phyloP scores from a whole-genome alignment of 768 basidiomycete genomes.

The Nidularia pulvinata region DNA sequence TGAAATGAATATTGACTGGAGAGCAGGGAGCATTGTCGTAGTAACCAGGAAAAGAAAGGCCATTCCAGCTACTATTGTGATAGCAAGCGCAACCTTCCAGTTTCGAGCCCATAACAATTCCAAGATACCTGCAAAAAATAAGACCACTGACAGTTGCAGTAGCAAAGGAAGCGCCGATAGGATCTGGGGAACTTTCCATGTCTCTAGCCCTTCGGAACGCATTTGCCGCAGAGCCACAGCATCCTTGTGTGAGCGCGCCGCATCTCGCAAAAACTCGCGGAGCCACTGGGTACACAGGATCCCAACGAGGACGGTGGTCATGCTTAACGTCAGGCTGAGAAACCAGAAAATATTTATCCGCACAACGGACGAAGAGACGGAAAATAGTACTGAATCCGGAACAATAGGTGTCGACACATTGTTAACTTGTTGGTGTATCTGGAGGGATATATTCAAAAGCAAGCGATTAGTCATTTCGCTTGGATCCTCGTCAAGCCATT shows the following conservation, averaged over 20 bases:
- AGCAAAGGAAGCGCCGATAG: conserved; percentile 19
- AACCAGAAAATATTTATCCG: conserved; percentile 20
- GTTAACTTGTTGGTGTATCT: neutral
- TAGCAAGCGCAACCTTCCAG: conserved; percentile 9
- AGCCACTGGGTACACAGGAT: conserved; percentile 23
- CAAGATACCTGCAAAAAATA: conserved; percentile 23
- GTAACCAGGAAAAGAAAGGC: conserved; percentile 11
- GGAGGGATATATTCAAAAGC: conserved; percentile 4
- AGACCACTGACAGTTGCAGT: conserved; percentile 18
- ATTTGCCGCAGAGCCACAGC: conserved; percentile 19
- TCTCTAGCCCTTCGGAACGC: conserved; percentile 16
- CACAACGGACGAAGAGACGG: conserved; percentile 7
- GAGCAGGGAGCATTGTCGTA: conserved; percentile 18
- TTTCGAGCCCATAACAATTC: conserved; percentile 17
- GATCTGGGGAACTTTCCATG: conserved; percentile 21
- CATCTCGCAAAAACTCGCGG: conserved; percentile 16
- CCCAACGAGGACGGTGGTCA: conserved; percentile 16
- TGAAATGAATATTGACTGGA: conserved; percentile 10
- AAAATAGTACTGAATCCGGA: neutral
- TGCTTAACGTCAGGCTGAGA: conserved; percentile 16
- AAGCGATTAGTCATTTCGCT: conserved; percentile 5
- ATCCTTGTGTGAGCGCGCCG: conserved; percentile 11
- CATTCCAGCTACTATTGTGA: conserved; percentile 12
- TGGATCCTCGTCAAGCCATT: conserved; percentile 10
- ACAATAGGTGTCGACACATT: neutral